Evolutionary conservation across 2,329 filamentous ascomycete species (phyloP), one percentile per base, ranked within the genome.

Genomic region (Harringtonia lauricola): DNA sequence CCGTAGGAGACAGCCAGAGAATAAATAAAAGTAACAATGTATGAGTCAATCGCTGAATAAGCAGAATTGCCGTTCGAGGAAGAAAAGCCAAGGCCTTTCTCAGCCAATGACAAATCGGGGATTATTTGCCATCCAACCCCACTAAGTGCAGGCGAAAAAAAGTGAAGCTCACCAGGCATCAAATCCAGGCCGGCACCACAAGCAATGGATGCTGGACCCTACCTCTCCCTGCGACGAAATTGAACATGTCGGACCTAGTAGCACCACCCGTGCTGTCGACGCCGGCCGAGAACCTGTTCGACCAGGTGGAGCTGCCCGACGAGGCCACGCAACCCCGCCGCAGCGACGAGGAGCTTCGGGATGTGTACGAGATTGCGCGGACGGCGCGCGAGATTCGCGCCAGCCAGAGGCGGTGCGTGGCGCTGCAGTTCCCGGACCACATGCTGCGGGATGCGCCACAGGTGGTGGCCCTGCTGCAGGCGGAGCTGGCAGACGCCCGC

Each of bases 381-480:
- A 95, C 92, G 0, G 74, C 87, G 39, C 62, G 66, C 30, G 86
- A 95, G 61, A 83, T 98, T 38, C 69, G 70, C n/a, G 63, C 70
- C 6, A 83, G 79, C 36, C 71, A 71, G 59, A 94, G 86, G 75
- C 74, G 66, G 49, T 76, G 83, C 41, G 76, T 98, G 28, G 92
- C 88, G 1, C 66, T 98, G n/a, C 92, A 98, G 59, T 96, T 98
- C 54, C 90, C 92, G 0, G 92, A 98, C 64, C 73, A 82, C 24
- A 94, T 96, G 86, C 74, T 98, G 1, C 70, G 76, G 1, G 88
- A 98, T 69, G 86, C 86, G 9, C 83, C 87, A 6, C 73, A 83
- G 45, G 85, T 95, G 0, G 87, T 83, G 45, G 78, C 81, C 43
- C 66, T 78, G 1, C 63, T 94, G 49, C 51, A 50, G 14, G 42